A percentile compares a stretch with the other conserved stretches of the same genome.
phyloP scores from a whole-genome alignment of 1,139 yeast genomes.

The Diutina scorzettiae region DNA sequence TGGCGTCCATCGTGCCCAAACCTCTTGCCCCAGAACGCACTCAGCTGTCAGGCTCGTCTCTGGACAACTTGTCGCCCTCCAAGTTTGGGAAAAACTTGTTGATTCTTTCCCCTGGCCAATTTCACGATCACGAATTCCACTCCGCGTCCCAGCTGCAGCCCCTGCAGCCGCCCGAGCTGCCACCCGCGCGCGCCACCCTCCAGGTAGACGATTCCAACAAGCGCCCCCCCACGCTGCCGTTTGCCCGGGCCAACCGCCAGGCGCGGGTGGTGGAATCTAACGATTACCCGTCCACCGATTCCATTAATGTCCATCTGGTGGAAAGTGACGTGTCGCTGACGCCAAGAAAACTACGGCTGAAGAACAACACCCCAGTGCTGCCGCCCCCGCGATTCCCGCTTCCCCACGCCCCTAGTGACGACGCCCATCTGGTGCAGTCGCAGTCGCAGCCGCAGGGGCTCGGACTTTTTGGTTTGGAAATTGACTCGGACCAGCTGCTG shows the following conservation, averaged over 20 bases:
- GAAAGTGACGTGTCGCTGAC: neutral
- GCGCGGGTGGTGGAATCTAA: slow-evolving; percentile 35
- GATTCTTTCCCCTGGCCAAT: slow-evolving; percentile 31
- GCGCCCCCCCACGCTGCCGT: slow-evolving; percentile 22
- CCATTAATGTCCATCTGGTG: neutral
- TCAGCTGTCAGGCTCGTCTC: neutral
- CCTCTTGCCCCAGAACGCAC: neutral
- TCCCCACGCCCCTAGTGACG: slow-evolving; percentile 10
- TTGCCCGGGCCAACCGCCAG: slow-evolving; percentile 34
- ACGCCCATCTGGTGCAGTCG: slow-evolving; percentile 7
- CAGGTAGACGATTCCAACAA: slow-evolving; percentile 7
- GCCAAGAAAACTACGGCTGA: neutral
- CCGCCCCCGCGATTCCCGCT: slow-evolving; percentile 12
- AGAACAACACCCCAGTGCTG: slow-evolving; percentile 7
- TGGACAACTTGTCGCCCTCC: neutral
- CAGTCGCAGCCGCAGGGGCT: slow-evolving; percentile 20
- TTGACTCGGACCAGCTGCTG: slow-evolving; percentile 16
- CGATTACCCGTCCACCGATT: slow-evolving; percentile 13
- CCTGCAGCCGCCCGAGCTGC: neutral
- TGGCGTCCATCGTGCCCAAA: neutral
- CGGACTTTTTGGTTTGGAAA: slow-evolving; percentile 27
- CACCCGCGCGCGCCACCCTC: slow-evolving; percentile 9
- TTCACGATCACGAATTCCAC: slow-evolving; percentile 25
- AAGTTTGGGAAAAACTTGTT: slow-evolving; percentile 19
- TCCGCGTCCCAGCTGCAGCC: slow-evolving; percentile 12